Evolutionary conservation across 129 eudicot species (phyloP).

Genomic region (Erigeron canadensis): DNA sequence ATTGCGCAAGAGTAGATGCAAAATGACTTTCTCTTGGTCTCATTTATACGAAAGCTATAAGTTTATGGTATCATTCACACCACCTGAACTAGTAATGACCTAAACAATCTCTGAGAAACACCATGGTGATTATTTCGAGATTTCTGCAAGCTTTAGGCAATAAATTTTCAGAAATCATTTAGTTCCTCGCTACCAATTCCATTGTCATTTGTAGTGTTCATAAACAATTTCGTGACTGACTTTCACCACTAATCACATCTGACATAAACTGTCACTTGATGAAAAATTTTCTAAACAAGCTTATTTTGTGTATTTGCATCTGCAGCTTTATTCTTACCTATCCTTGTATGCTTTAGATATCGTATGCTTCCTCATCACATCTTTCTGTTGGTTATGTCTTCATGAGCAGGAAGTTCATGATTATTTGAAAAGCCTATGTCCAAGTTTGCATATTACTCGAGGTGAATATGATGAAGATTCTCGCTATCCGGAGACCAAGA

Average conservation of each 20-base stretch:
- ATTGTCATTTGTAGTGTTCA: not conserved
- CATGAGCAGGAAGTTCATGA: conserved; percentile 90
- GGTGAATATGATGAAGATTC: conserved; percentile 99
- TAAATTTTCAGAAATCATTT: not conserved
- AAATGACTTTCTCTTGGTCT: not conserved
- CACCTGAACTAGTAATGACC: not conserved
- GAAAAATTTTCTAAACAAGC: not conserved
- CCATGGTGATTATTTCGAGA: not conserved
- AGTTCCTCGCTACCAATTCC: not conserved
- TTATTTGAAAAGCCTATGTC: conserved; percentile 85
- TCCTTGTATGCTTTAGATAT: not conserved
- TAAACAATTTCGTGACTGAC: not conserved
- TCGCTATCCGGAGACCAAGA: conserved; percentile 88
- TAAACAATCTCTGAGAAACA: not conserved
- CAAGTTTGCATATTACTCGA: conserved; percentile 86
- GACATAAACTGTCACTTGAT: not conserved
- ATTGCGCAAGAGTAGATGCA: not conserved
- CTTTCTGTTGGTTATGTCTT: conserved; percentile 10
- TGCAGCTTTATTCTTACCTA: not conserved
- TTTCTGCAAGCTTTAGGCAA: not conserved
- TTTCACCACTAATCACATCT: not conserved
- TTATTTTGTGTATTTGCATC: not conserved
- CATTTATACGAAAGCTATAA: not conserved
- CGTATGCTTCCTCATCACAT: conserved; percentile 15
- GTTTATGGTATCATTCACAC: not conserved